Conservation (phyloP, 805 yeast genomes). For the Candida khao-thaluensis region DNA sequence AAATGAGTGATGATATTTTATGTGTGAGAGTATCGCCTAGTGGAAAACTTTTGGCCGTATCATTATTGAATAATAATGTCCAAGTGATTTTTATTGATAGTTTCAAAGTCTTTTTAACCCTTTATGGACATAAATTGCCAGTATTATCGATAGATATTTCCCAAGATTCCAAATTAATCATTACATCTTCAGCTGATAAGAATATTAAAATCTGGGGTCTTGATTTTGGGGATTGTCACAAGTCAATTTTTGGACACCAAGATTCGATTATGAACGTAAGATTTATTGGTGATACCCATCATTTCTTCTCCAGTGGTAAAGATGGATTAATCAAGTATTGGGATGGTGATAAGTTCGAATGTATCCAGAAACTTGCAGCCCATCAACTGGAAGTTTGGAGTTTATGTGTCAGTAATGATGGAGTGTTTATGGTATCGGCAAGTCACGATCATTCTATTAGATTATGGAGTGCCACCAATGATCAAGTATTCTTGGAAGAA, state of each 20-base stretch:
- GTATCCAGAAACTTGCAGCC: slow-evolving; percentile 76
- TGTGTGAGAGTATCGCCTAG: slow-evolving; percentile 81
- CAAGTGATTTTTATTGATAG: slow-evolving; percentile 88
- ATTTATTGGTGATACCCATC: slow-evolving; percentile 81
- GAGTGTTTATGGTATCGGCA: slow-evolving; percentile 70
- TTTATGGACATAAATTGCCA: slow-evolving; percentile 96
- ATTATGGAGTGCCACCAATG: slow-evolving; percentile 91
- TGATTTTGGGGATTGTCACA: slow-evolving; percentile 98
- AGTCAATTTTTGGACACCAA: slow-evolving; percentile 93
- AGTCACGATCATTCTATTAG: slow-evolving; percentile 94
- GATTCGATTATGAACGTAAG: slow-evolving; percentile 89
- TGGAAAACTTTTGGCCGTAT: slow-evolving; percentile 71
- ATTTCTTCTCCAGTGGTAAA: slow-evolving; percentile 86
- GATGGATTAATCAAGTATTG: slow-evolving; percentile 90
- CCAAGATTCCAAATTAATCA: slow-evolving; percentile 77
- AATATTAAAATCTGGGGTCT: slow-evolving; percentile 98
- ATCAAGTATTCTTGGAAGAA: slow-evolving; percentile 94
- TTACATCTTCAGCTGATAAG: slow-evolving; percentile 95
- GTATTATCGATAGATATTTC: slow-evolving; percentile 92
- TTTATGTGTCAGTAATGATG: slow-evolving; percentile 70
- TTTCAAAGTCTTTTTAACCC: slow-evolving; percentile 79
- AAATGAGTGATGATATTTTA: slow-evolving; percentile 81
- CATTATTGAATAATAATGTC: slow-evolving; percentile 90
- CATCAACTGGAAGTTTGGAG: slow-evolving; percentile 97
- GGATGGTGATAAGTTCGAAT: slow-evolving; percentile 98